Base-by-base conservation (phyloP, 129 eudicot species). In the Lactuca saligna region DNA sequence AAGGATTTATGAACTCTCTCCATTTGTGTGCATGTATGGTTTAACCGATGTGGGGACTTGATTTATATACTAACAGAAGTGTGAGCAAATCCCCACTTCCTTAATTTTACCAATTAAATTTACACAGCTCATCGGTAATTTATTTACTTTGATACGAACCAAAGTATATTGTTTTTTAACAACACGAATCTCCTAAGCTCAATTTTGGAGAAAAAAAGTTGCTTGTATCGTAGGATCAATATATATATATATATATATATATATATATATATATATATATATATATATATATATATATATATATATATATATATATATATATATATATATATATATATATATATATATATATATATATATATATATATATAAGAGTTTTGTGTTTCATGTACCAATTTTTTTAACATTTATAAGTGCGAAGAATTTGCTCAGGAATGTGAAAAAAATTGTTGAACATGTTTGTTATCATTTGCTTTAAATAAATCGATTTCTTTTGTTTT, bases 21-120 rank as follows among this genome's bases (percentile, higher is more conserved):
- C 80, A 61, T 76, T 69, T 75, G 68, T 51, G 60, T 62, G 54
- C n/a, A 39, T 76, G 81, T 39, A 61, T 76, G 64, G 17, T 68
- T 59, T 69, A 5, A 74, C 57, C 66, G 25, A 61, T 17, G 51
- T 68, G 57, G 75, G 66, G 38, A 17, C 65, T 39, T 57, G 51
- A 13, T 61, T 53, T 76, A 68, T 76, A 76, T 69, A 46, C 20
- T 76, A 61, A 59, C 34, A 53, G 65, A 60, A 50, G 57, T 29
- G 8, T 33, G 50, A 75, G 15, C 53, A 55, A 32, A 57, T 48
- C 16, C 58, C 14, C 13, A 59, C 72, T 66, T 63, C 11, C 69
- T 25, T 31, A 25, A 25, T 25, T 25, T 33, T 44, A 14, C 70
- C n/a, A 11, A 31, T 61, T 66, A 37, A 62, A 53, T 34, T 17